These are phyloP conservation scores for Kwoniella sp. DNA, from an alignment of 768 basidiomycete species.

Conservation along the genomic window DNA sequence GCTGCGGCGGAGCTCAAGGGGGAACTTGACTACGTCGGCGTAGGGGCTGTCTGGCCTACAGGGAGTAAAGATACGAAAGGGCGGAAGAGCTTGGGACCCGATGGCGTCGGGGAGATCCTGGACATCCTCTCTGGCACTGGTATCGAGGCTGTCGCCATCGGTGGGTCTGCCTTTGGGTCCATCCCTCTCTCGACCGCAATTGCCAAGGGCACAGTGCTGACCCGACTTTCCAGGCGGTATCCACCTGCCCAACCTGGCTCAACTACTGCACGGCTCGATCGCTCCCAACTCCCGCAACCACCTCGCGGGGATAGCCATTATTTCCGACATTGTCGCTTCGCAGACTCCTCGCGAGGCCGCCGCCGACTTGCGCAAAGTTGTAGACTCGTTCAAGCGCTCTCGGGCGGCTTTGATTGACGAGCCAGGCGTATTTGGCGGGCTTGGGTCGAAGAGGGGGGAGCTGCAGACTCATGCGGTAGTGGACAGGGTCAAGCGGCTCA, in stretches of 20 bases:
- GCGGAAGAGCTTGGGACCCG: constrained; percentile 63
- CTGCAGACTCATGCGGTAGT: constrained; percentile 20
- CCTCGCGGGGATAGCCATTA: constrained; percentile 79
- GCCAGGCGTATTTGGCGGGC: constrained; percentile 55
- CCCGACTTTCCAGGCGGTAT: constrained; percentile 69
- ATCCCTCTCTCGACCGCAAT: too few relatives aligned
- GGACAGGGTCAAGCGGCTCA: constrained; percentile 55
- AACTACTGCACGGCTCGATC: constrained; percentile 68
- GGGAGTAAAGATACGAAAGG: constrained; percentile 65
- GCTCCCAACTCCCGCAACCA: constrained; percentile 56
- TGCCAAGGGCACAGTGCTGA: too few relatives aligned
- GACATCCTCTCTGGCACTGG: constrained; percentile 61
- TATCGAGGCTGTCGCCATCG: constrained; percentile 77
- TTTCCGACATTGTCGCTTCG: constrained; percentile 78
- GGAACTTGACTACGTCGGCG: constrained; percentile 78
- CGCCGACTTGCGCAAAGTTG: constrained; percentile 18
- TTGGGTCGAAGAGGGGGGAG: not conserved
- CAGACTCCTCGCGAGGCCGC: constrained; percentile 58
- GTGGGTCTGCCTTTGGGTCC: constrained; percentile 54
- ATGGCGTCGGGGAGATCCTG: constrained; percentile 67
- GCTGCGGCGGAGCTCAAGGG: constrained; percentile 57
- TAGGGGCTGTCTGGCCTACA: constrained; percentile 79
- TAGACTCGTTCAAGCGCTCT: constrained; percentile 35
- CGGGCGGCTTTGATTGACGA: constrained; percentile 48
- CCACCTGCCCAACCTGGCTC: constrained; percentile 69